Conservation (phyloP, 2,329 filamentous ascomycete genomes). For the Tolypocladium album region DNA sequence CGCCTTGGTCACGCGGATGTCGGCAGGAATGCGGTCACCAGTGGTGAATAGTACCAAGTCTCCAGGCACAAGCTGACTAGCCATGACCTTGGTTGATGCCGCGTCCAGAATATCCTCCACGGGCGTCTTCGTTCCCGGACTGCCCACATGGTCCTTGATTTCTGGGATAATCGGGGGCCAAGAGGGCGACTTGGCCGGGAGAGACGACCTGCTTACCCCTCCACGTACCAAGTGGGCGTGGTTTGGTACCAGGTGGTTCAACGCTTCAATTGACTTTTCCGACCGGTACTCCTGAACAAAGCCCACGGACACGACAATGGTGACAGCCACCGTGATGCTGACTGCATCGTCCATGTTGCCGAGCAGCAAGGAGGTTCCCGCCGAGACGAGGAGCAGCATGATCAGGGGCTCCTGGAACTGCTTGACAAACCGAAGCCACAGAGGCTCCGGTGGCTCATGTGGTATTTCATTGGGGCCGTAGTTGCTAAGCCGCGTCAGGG, state of each 20-base stretch:
- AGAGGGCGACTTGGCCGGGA: constrained; percentile 23
- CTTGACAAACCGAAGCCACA: constrained; percentile 91
- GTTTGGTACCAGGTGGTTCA: constrained; percentile 89
- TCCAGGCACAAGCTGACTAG: constrained; percentile 77
- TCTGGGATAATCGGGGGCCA: constrained; percentile 38
- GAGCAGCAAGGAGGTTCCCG: constrained; percentile 77
- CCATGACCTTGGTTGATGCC: constrained; percentile 74
- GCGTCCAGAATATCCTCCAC: constrained; percentile 56
- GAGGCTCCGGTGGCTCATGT: constrained; percentile 82
- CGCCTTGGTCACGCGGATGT: constrained; percentile 86
- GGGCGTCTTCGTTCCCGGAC: constrained; percentile 44
- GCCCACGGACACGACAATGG: constrained; percentile 90
- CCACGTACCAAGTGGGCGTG: constrained; percentile 87
- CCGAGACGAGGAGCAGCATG: constrained; percentile 79
- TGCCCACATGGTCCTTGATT: constrained; percentile 29
- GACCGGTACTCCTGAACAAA: constrained; percentile 97
- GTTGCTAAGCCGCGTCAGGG: constrained; percentile 64
- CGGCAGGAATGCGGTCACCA: constrained; percentile 90
- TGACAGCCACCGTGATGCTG: constrained; percentile 91
- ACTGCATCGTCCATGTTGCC: constrained; percentile 92
- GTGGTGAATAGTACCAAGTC: constrained; percentile 92
- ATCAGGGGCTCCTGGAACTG: constrained; percentile 97
- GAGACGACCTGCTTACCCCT: constrained; percentile 23
- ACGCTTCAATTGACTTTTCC: constrained; percentile 90
- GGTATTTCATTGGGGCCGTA: constrained; percentile 92